Percentiles rank a stretch among this genome's conserved stretches.
Conservation (phyloP, 2,329 filamentous ascomycete species). For the Pseudodiploospora longispora region DNA sequence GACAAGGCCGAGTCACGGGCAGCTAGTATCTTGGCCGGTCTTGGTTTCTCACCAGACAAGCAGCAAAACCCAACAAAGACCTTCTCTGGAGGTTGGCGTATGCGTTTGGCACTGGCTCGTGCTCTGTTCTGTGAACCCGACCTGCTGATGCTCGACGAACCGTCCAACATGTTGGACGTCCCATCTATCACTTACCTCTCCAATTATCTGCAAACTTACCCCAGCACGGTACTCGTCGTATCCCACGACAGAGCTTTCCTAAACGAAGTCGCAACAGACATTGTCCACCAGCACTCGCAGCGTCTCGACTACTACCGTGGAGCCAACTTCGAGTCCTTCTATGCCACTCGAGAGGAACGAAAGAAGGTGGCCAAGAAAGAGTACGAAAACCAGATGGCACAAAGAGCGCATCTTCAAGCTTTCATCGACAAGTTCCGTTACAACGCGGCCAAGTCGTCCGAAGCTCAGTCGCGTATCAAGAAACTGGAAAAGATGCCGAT, state of each 20-base stretch:
- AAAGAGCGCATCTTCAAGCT: conserved; percentile 85
- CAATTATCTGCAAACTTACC: conserved; percentile 88
- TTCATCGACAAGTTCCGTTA: conserved; percentile 99
- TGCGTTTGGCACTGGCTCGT: conserved; percentile 89
- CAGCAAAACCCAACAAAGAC: conserved; percentile 93
- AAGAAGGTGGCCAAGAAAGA: conserved; percentile 94
- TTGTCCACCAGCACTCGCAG: conserved; percentile 96
- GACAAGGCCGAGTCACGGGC: conserved; percentile 95
- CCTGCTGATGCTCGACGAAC: conserved; percentile 91
- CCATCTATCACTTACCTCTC: conserved; percentile 98
- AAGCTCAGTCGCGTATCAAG: conserved; percentile 98
- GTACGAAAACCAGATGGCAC: conserved; percentile 97
- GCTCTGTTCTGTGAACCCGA: conserved; percentile 98
- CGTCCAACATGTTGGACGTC: conserved; percentile 99
- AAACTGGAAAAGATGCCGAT: conserved; percentile 96
- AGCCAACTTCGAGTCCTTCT: conserved; percentile 95
- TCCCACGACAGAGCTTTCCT: conserved; percentile 98
- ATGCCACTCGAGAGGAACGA: conserved; percentile 92
- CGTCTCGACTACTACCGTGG: conserved; percentile 97
- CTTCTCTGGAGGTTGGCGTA: conserved; percentile 99
- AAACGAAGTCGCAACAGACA: conserved; percentile 98
- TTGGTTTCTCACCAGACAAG: conserved; percentile 89
- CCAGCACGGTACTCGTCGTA: conserved; percentile 90
- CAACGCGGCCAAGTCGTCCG: conserved; percentile 96
- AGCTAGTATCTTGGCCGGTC: conserved; percentile 90